Evolutionary conservation across 1,284 basidiomycete species (phyloP).

Genomic region (Cutaneotrichosporon cyanovorans): DNA sequence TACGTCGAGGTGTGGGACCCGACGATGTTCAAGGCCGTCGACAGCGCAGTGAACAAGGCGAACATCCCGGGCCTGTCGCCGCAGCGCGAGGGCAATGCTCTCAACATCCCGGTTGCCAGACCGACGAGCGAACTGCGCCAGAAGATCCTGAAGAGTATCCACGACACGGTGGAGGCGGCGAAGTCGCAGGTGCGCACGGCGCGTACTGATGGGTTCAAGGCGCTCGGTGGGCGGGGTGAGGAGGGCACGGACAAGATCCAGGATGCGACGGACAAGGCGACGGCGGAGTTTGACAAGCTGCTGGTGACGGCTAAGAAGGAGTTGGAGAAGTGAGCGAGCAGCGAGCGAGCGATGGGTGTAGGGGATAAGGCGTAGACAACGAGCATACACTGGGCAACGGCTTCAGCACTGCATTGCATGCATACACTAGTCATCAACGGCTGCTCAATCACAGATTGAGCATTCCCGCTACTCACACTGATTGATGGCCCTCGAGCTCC

Average conservation of each 20-base stretch:
- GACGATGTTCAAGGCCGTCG: conserved; percentile 36
- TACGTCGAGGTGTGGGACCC: conserved; percentile 42
- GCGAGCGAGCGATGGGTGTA: too few species aligned
- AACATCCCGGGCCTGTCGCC: conserved; percentile 44
- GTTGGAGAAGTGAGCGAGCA: conserved; percentile 32
- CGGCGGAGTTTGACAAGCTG: conserved; percentile 33
- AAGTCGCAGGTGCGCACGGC: conserved; percentile 40
- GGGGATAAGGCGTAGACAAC: background rate
- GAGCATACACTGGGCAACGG: too few species aligned
- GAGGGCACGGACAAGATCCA: conserved; percentile 38
- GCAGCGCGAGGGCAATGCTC: conserved; percentile 28
- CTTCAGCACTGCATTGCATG: background rate
- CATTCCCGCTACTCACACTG: too few species aligned
- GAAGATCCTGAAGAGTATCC: conserved; percentile 30
- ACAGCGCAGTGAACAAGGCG: conserved; percentile 40
- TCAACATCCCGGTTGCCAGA: conserved; percentile 36
- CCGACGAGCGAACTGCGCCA: conserved; percentile 37
- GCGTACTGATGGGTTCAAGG: conserved; percentile 39
- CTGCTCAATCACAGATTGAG: too few species aligned
- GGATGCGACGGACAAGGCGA: conserved; percentile 33
- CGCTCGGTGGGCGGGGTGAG: conserved; percentile 33
- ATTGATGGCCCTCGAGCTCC: too few species aligned
- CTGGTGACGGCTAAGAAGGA: conserved; percentile 41
- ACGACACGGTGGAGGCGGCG: conserved; percentile 35
- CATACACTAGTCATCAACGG: background rate